A percentile compares a stretch with the other conserved stretches of the same genome.
These are phyloP conservation scores for Aspergillus ostianus DNA, from an alignment of 495 filamentous ascomycete genomes.

Conservation along the genomic window DNA sequence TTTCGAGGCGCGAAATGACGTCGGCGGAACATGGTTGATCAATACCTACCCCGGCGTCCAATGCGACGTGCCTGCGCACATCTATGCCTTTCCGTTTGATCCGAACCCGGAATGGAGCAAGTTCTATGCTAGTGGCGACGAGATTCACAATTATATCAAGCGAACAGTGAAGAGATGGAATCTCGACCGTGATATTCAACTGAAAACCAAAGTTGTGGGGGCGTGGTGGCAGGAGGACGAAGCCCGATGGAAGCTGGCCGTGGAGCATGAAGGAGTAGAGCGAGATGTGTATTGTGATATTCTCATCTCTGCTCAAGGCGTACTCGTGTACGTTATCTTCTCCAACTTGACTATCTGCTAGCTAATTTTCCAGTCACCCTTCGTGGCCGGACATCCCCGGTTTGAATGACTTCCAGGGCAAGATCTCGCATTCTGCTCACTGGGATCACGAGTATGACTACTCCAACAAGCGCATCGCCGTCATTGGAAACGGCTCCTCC, in stretches of 20 bases:
- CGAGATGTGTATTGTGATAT: slow-evolving; percentile 47
- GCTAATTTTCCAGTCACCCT: slow-evolving; percentile 24
- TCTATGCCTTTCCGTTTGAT: slow-evolving; percentile 53
- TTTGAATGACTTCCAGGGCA: slow-evolving; percentile 45
- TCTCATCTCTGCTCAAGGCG: slow-evolving; percentile 32
- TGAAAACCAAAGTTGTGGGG: slow-evolving; percentile 41
- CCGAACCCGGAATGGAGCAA: slow-evolving; percentile 61
- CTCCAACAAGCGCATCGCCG: slow-evolving; percentile 45
- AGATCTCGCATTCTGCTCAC: slow-evolving; percentile 48
- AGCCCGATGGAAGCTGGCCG: slow-evolving; percentile 30
- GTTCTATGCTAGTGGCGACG: slow-evolving; percentile 53
- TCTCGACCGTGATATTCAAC: slow-evolving; percentile 46
- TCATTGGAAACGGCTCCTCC: slow-evolving; percentile 51
- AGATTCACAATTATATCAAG: slow-evolving; percentile 61
- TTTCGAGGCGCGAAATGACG: slow-evolving; percentile 46
- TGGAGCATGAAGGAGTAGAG: slow-evolving; percentile 21
- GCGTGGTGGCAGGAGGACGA: slow-evolving; percentile 47
- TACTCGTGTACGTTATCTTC: slow-evolving; percentile 23
- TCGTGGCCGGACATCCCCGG: slow-evolving; percentile 50
- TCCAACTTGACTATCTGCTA: background rate
- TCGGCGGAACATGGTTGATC: slow-evolving; percentile 52
- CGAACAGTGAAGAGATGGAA: slow-evolving; percentile 51
- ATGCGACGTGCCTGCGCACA: slow-evolving; percentile 55
- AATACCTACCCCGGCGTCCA: slow-evolving; percentile 53
- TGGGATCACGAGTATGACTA: slow-evolving; percentile 47